Evolutionary conservation across 2,329 filamentous ascomycete species (phyloP).

Genomic region (Colletotrichum sp.): DNA sequence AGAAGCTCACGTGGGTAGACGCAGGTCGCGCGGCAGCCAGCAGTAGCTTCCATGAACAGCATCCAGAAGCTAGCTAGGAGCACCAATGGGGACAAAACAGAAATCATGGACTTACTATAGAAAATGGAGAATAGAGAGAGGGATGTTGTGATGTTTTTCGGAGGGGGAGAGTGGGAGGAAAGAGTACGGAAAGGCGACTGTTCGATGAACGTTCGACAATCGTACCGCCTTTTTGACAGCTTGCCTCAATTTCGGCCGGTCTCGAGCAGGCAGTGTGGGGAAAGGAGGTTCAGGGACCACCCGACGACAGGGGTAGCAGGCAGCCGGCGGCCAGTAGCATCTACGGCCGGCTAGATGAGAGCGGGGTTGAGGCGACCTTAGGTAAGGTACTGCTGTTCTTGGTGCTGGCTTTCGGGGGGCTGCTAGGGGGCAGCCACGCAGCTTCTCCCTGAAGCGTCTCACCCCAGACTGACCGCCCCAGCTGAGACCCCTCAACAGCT

Average conservation of each 20-base stretch:
- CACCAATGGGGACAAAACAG: neutral
- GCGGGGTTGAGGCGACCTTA: constrained; percentile 19
- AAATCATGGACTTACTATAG: neutral
- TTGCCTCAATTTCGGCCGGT: constrained; percentile 31
- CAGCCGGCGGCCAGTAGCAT: constrained; percentile 5
- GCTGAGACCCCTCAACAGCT: neutral
- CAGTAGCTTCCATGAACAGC: neutral
- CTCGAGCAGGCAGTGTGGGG: constrained; percentile 30
- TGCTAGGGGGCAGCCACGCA: neutral
- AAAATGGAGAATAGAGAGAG: neutral
- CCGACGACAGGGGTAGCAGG: constrained; percentile 13
- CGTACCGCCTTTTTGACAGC: constrained; percentile 35
- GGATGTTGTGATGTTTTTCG: neutral
- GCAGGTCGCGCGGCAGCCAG: neutral
- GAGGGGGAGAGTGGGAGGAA: constrained; percentile 22
- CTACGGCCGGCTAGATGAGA: neutral
- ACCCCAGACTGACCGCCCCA: neutral
- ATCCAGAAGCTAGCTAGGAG: neutral
- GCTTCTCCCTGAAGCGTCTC: constrained; percentile 1
- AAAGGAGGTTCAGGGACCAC: constrained; percentile 22
- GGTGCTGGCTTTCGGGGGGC: neutral
- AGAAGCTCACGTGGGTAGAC: constrained; percentile 8
- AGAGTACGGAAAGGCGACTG: neutral
- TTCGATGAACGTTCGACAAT: constrained; percentile 10
- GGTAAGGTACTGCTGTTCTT: constrained; percentile 9